phyloP scores from a whole-genome alignment of 805 yeast genomes.

The Yamadazyma tumulicola region DNA sequence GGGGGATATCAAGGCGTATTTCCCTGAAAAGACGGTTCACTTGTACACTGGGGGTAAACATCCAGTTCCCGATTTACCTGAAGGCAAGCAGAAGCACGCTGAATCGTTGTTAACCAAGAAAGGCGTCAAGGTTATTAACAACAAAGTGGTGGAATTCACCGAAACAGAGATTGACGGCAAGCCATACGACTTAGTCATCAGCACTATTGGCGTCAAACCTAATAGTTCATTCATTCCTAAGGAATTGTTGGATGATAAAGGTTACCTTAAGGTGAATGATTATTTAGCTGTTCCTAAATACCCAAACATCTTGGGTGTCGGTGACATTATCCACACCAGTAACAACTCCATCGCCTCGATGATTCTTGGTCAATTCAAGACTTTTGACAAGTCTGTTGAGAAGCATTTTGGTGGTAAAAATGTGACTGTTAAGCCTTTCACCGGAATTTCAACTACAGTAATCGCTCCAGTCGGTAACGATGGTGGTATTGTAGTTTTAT shows the following conservation, averaged over 20 bases:
- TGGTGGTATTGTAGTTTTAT: conserved; percentile 34
- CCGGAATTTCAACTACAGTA: conserved; percentile 10
- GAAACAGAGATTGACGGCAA: conserved; percentile 16
- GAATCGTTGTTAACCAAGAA: conserved; percentile 13
- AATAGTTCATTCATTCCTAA: conserved; percentile 29
- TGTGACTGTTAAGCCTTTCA: conserved; percentile 12
- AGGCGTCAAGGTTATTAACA: conserved; percentile 23
- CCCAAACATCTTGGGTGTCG: conserved; percentile 29
- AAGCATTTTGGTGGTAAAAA: conserved; percentile 12
- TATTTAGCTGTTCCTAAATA: conserved; percentile 20
- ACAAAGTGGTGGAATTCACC: conserved; percentile 6
- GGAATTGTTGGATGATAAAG: conserved; percentile 19
- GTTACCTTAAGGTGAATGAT: conserved; percentile 27
- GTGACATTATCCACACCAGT: conserved; percentile 29
- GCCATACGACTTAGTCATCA: conserved; percentile 28
- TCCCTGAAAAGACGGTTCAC: conserved; percentile 16
- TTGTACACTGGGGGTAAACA: conserved; percentile 23
- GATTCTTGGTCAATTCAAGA: background rate
- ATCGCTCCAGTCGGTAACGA: conserved; percentile 31
- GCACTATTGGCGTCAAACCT: conserved; percentile 24
- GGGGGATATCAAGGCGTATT: conserved; percentile 30
- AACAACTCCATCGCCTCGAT: conserved; percentile 3
- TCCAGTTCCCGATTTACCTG: conserved; percentile 16
- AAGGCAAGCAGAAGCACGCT: conserved; percentile 13
- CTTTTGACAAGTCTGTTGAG: background rate